Evolutionary conservation across 2,329 filamentous ascomycete genomes (phyloP), one percentile per base, ranked within the genome.

Genomic region (Cordyceps cateniannulata): DNA sequence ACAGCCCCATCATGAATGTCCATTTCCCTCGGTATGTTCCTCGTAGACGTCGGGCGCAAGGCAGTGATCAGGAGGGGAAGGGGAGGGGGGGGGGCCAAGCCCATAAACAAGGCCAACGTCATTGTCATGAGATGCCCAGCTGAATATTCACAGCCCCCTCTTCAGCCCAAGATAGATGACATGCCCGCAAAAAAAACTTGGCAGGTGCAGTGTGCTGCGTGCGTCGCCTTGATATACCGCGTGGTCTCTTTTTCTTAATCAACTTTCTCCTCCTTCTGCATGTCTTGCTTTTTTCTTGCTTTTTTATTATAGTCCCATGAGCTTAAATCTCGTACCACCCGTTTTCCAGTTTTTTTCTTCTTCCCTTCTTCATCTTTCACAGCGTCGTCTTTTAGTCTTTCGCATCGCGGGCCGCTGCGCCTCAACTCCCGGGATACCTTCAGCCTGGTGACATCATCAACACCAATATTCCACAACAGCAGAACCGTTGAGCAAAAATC

Each of bases 141-240:
- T 24, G 29, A 29, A 29, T 5, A 5, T 25, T 25, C 44, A 47
- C 44, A 47, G 44, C 20, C 44, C 38, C 38, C 38, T 42, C 38
- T 18, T 42, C 40, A 35, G 32, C n/a, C n/a, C 40, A 42, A 42
- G 3, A 47, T 14, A 24, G 16, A 29, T 18, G 20, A 5, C 10
- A 44, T 35, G 53, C 53, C 52, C 53, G 27, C 42, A 47, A 48
- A 48, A n/a, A 56, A 56, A 56, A 47, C 53, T 56, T 56, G 53
- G 53, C 42, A 48, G 42, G 32, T 55, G 53, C 35, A 54, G 38
- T n/a, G n/a, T n/a, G n/a, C n/a, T n/a, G n/a, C n/a, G n/a, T n/a
- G n/a, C 22, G 3, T 24, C 18, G n/a, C 53, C 53, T 56, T 48
- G 53, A 48, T 56, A 56, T 56, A 56, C 20, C 38, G 20, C 24